phyloP scores from a whole-genome alignment of 768 basidiomycete species.

The Pleurotus ostreatus region DNA sequence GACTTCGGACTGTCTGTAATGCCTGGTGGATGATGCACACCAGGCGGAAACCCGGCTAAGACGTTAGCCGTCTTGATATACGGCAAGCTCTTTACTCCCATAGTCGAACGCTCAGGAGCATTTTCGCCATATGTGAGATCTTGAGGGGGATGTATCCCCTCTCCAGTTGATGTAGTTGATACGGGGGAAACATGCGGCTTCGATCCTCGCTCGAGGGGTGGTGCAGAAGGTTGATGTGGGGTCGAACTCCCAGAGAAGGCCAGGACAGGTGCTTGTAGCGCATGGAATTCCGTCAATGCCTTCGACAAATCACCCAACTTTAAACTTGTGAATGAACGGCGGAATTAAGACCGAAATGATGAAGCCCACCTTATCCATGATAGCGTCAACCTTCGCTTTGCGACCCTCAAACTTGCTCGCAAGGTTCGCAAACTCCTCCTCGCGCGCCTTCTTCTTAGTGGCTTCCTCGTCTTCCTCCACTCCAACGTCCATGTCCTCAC shows the following conservation, averaged over 20 bases:
- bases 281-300: slow-evolving; percentile 46
- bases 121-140: too few species aligned
- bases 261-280: slow-evolving; percentile 41
- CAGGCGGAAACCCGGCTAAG: background rate
- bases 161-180: too few species aligned
- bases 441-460: slow-evolving; percentile 50
- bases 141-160: too few species aligned
- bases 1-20: slow-evolving; percentile 3
- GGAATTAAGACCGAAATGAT: background rate
- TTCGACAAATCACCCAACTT: slow-evolving; percentile 59
- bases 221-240: background rate
- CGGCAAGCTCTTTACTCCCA: background rate
- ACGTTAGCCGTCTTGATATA: background rate
- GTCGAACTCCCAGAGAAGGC: slow-evolving; percentile 22
- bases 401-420: slow-evolving; percentile 67
- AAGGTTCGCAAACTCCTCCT: slow-evolving; percentile 65
- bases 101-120: background rate
- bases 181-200: background rate
- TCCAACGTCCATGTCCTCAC: slow-evolving; percentile 47
- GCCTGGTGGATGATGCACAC: background rate
- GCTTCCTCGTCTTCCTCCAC: slow-evolving; percentile 51
- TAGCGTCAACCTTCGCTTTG: slow-evolving; percentile 62
- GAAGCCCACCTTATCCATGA: slow-evolving; percentile 64
- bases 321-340: slow-evolving; percentile 3
- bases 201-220: background rate